These are phyloP conservation scores for Omphalotus guepiniiformis DNA, from an alignment of 768 basidiomycete species.

Conservation along the genomic window DNA sequence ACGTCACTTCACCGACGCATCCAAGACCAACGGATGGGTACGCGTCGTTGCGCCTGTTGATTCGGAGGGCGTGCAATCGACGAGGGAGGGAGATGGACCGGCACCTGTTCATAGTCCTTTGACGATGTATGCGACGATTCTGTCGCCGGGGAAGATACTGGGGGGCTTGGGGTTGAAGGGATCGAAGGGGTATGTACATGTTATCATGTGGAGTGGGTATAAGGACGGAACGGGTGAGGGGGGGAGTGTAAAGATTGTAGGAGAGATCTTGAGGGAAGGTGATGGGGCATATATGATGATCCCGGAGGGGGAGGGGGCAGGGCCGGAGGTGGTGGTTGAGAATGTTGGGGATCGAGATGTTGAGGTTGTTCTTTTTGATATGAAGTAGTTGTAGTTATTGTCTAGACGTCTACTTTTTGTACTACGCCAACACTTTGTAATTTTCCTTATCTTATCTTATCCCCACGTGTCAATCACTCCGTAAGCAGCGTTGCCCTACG, in stretches of 20 bases:
- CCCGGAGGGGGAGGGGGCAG: slow-evolving; percentile 37
- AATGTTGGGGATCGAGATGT: slow-evolving; percentile 64
- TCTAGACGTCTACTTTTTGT: too few species aligned
- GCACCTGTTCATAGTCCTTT: slow-evolving; percentile 74
- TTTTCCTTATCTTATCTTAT: too few species aligned
- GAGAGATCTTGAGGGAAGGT: slow-evolving; percentile 67
- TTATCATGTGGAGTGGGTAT: slow-evolving; percentile 83
- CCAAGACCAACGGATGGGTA: slow-evolving; percentile 72
- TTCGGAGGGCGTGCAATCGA: slow-evolving; percentile 48
- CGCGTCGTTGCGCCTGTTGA: slow-evolving; percentile 73
- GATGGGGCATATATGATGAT: slow-evolving; percentile 78
- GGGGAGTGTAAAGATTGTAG: slow-evolving; percentile 49
- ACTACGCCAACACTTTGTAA: too few species aligned
- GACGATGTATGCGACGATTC: slow-evolving; percentile 69
- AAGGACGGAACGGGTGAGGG: slow-evolving; percentile 55
- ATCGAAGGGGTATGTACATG: slow-evolving; percentile 76
- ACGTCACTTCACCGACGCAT: slow-evolving; percentile 76
- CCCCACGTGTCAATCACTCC: too few species aligned
- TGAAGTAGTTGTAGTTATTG: slow-evolving; percentile 38
- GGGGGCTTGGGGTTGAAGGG: slow-evolving; percentile 47
- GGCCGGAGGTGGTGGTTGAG: slow-evolving; percentile 36
- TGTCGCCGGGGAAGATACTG: slow-evolving; percentile 54
- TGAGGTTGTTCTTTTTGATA: slow-evolving; percentile 79
- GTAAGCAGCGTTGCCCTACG: too few species aligned
- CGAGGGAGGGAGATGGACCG: slow-evolving; percentile 68